phyloP scores from a whole-genome alignment of 108 stramenopile species.

The Nannochloropsis gaditana region DNA sequence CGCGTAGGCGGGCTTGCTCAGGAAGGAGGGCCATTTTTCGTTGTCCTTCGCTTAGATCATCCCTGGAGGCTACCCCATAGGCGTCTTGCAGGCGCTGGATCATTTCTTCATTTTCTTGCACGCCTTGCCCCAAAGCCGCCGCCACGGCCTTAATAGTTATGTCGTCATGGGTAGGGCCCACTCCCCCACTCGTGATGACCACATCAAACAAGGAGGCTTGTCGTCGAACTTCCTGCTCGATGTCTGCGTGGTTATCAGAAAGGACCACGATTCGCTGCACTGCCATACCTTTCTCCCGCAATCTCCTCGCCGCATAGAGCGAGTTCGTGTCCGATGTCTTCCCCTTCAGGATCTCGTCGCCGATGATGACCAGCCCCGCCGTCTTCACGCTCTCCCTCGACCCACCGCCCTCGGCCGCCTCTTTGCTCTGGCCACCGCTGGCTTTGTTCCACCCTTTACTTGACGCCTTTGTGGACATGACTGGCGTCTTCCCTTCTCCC shows the following conservation, averaged over 20 bases:
- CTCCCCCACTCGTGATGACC: conserved; percentile 86
- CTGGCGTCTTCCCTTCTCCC: no score
- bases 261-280: conserved; percentile 73
- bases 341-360: conserved; percentile 90
- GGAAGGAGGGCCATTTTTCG: conserved; percentile 54
- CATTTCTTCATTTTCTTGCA: conserved; percentile 71
- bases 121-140: conserved; percentile 57
- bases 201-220: conserved; percentile 61
- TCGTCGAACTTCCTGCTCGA: conserved; percentile 63
- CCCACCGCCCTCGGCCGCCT: neutral
- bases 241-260: conserved; percentile 69
- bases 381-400: conserved; percentile 21
- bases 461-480: no score
- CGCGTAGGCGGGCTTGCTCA: conserved; percentile 48
- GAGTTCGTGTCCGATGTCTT: conserved; percentile 79
- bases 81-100: conserved; percentile 59
- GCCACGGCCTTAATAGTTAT: conserved; percentile 88
- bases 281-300: conserved; percentile 63
- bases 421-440: neutral
- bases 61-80: conserved; percentile 33
- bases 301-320: conserved; percentile 65
- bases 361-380: conserved; percentile 75
- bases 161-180: conserved; percentile 95
- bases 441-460: neutral
- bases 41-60: conserved; percentile 67